A percentile compares a stretch with the other conserved stretches of the same genome.
Conservation (phyloP, 495 filamentous ascomycete species). For the Cercophora sp. region DNA sequence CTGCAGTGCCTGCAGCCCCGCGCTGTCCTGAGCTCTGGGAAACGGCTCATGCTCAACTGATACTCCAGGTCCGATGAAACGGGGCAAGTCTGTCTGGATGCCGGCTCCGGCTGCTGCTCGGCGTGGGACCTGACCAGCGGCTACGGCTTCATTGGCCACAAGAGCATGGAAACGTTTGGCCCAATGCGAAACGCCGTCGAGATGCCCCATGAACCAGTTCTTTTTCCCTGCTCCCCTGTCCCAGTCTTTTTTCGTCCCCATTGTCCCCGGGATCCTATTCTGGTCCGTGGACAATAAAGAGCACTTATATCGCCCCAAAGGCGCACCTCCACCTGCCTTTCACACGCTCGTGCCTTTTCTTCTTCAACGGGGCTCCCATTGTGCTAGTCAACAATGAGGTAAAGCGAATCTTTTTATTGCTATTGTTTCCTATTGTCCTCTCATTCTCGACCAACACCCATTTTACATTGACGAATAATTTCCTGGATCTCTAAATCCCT, state of each 20-base stretch:
- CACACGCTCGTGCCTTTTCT: no score
- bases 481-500: not conserved
- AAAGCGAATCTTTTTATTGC: not conserved
- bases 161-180: slow-evolving; percentile 22
- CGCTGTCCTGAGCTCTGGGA: no score
- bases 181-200: slow-evolving; percentile 31
- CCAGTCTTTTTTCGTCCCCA: not conserved
- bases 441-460: not conserved
- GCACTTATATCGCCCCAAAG: slow-evolving; percentile 2
- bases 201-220: slow-evolving; percentile 20
- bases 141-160: slow-evolving; percentile 34
- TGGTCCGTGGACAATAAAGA: slow-evolving; percentile 7
- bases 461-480: slow-evolving; percentile 4
- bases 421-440: slow-evolving; percentile 8
- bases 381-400: slow-evolving; percentile 15
- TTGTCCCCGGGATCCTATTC: slow-evolving; percentile 13
- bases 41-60: not conserved
- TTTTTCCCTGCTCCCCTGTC: slow-evolving; percentile 14
- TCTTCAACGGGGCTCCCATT: slow-evolving; percentile 11
- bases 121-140: slow-evolving; percentile 22
- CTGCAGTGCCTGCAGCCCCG: no score
- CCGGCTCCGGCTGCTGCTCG: not conserved
- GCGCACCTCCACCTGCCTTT: not conserved
- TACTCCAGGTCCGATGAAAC: slow-evolving; percentile 14
- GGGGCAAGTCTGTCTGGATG: slow-evolving; percentile 2